Conservation (phyloP, 176 grass and related monocot genomes). For the Zoysia japonica region DNA sequence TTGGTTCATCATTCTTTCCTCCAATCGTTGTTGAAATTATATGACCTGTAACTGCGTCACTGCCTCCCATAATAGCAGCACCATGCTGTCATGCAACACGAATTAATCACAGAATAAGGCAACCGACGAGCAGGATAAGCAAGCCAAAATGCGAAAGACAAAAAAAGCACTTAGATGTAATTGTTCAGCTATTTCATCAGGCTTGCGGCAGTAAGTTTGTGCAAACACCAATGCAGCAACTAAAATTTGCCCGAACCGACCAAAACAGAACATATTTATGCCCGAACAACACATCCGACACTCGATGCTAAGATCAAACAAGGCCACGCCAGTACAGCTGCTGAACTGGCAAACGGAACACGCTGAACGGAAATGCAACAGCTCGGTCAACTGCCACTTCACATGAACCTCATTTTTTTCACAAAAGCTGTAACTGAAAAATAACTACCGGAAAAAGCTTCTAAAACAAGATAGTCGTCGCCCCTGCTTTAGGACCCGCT, state of each 20-base stretch:
- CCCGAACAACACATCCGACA: neutral
- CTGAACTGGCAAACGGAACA: neutral
- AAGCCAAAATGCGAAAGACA: neutral
- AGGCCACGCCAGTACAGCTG: neutral
- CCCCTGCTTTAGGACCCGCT: neutral
- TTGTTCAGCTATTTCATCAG: neutral
- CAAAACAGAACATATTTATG: neutral
- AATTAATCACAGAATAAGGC: neutral
- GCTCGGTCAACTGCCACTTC: slow-evolving; percentile 7
- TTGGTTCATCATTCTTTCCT: slow-evolving; percentile 70
- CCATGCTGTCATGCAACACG: slow-evolving; percentile 43
- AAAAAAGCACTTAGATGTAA: neutral
- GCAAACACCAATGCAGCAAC: neutral
- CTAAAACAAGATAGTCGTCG: neutral
- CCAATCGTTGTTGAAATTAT: slow-evolving; percentile 80
- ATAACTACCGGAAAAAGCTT: neutral
- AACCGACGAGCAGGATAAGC: neutral
- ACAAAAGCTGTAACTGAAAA: neutral
- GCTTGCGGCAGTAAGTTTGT: neutral
- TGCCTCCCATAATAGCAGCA: slow-evolving; percentile 46
- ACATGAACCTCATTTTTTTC: slow-evolving; percentile 8
- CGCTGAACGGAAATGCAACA: neutral
- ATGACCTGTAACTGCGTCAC: slow-evolving; percentile 61
- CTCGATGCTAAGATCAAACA: neutral
- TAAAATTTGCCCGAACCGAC: neutral